Conservation (phyloP, 768 basidiomycete genomes). For the Baorangia bicolor region DNA sequence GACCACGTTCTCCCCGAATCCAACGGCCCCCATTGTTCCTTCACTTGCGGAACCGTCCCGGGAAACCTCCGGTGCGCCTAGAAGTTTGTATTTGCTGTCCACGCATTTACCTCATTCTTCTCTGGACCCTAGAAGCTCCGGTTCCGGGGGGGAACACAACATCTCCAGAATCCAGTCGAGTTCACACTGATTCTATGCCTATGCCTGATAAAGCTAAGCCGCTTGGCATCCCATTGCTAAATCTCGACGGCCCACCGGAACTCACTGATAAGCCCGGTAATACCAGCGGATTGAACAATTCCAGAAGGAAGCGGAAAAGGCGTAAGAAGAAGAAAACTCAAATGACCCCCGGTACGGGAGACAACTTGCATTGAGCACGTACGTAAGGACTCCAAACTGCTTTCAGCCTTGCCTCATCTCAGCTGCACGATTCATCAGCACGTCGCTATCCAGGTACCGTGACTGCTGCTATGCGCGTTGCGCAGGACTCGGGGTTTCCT, state of each 20-base stretch:
- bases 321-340: constrained; percentile 53
- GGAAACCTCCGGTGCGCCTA: constrained; percentile 19
- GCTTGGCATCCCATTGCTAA: constrained; percentile 46
- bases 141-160: constrained; percentile 8
- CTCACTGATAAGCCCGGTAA: constrained; percentile 13
- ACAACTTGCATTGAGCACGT: constrained; percentile 11
- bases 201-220: constrained; percentile 13
- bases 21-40: background rate
- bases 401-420: background rate
- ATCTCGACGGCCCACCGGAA: constrained; percentile 51
- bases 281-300: constrained; percentile 19
- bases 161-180: constrained; percentile 1
- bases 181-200: background rate
- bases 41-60: constrained; percentile 3
- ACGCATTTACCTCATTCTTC: constrained; percentile 12
- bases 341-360: constrained; percentile 21
- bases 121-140: constrained; percentile 15
- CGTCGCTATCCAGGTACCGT: background rate
- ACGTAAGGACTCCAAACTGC: constrained; percentile 11
- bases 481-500: background rate
- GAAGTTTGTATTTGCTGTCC: constrained; percentile 5
- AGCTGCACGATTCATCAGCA: constrained; percentile 1
- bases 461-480: background rate
- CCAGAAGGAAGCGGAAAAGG: constrained; percentile 56
- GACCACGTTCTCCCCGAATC: background rate